phyloP scores from a whole-genome alignment of 2,329 filamentous ascomycete species.

The Apiospora malaysiana region DNA sequence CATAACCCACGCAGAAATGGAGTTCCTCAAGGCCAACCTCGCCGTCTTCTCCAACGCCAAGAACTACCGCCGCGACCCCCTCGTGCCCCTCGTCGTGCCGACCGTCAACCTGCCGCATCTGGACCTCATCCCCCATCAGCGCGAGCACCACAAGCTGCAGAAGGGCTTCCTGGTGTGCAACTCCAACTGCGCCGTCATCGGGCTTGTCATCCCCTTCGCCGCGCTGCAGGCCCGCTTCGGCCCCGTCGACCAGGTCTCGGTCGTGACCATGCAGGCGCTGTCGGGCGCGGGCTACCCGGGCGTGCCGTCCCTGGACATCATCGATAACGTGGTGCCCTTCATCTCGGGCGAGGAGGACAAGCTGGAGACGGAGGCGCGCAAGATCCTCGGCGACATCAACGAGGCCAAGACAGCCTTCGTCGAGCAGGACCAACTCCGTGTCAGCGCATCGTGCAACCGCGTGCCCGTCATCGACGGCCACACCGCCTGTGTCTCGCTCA shows the following conservation, averaged over 20 bases:
- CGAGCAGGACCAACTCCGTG: constrained; percentile 74
- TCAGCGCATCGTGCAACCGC: constrained; percentile 89
- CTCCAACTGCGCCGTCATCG: constrained; percentile 97
- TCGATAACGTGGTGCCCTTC: constrained; percentile 95
- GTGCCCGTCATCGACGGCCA: constrained; percentile 96
- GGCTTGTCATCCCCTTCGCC: constrained; percentile 92
- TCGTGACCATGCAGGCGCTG: constrained; percentile 94
- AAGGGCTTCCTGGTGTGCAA: constrained; percentile 97
- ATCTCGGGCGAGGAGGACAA: constrained; percentile 96
- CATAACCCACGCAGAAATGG: constrained; percentile 69
- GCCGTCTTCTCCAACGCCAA: constrained; percentile 98
- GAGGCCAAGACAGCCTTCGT: constrained; percentile 74
- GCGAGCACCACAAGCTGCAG: constrained; percentile 71
- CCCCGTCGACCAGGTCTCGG: constrained; percentile 73
- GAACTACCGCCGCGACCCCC: constrained; percentile 90
- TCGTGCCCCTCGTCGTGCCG: constrained; percentile 92
- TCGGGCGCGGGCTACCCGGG: constrained; percentile 92
- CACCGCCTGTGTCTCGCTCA: constrained; percentile 89
- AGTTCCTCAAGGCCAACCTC: constrained; percentile 86
- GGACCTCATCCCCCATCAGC: constrained; percentile 87
- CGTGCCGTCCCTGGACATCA: constrained; percentile 90
- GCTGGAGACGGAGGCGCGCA: constrained; percentile 90
- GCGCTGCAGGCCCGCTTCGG: constrained; percentile 88
- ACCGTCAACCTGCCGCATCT: constrained; percentile 92
- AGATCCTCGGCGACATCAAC: constrained; percentile 85